phyloP scores from a whole-genome alignment of 371 early-diverging fungal genomes.

The Chytridium lagenaria region DNA sequence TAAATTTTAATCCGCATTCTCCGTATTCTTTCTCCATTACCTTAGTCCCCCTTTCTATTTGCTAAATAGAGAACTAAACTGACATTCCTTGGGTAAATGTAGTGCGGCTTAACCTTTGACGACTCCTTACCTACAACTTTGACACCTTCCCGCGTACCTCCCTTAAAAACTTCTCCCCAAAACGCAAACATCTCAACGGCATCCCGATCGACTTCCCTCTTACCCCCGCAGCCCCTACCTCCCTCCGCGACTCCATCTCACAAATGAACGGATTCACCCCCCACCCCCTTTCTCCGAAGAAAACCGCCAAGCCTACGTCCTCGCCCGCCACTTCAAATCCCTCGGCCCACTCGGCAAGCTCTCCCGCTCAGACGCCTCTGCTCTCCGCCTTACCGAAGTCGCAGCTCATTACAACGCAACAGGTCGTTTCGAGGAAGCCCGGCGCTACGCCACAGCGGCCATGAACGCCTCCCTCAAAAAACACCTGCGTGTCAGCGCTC shows the following conservation, averaged over 20 bases:
- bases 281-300: constrained; percentile 35
- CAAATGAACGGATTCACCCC: constrained; percentile 10
- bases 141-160: constrained; percentile 30
- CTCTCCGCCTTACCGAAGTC: constrained; percentile 40
- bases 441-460: constrained; percentile 52
- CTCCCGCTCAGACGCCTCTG: constrained; percentile 36
- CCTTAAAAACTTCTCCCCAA: constrained; percentile 42
- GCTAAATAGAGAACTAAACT: neutral
- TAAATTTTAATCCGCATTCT: no score
- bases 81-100: neutral
- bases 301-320: constrained; percentile 48
- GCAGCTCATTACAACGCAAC: constrained; percentile 52
- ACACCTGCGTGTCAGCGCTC: constrained; percentile 38
- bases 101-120: constrained; percentile 56
- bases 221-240: neutral
- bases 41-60: neutral
- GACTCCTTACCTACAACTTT: constrained; percentile 53
- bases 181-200: constrained; percentile 45
- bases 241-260: constrained; percentile 4
- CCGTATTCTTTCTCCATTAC: no score
- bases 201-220: neutral
- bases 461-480: constrained; percentile 35
- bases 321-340: constrained; percentile 54
- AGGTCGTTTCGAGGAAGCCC: constrained; percentile 49
- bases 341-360: constrained; percentile 52